Evolutionary conservation across 2,329 filamentous ascomycete genomes (phyloP).

Genomic region (Scedosporium boydii): DNA sequence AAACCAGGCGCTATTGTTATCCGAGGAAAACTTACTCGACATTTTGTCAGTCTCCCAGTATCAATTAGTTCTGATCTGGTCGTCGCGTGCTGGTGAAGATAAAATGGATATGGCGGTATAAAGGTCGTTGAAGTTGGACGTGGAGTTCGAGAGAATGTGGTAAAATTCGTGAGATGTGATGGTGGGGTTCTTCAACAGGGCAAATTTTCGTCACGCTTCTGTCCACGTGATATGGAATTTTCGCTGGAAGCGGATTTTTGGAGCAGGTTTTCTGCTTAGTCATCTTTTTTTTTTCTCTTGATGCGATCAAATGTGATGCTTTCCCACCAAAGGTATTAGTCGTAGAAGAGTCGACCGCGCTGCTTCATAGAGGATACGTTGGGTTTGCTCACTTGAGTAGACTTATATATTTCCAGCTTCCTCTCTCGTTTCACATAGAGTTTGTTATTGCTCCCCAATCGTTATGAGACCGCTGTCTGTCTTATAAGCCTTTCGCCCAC

Average conservation of each 20-base stretch:
- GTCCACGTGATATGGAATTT: background rate
- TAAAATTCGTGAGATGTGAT: background rate
- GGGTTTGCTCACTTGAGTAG: background rate
- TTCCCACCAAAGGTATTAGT: background rate
- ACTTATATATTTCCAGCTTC: background rate
- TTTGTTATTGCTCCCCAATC: background rate
- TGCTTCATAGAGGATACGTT: background rate
- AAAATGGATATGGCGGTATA: background rate
- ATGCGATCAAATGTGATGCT: background rate
- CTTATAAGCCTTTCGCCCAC: background rate
- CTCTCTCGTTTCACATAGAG: background rate
- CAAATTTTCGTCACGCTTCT: constrained; percentile 9
- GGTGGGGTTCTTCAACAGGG: constrained; percentile 8
- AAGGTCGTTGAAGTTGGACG: background rate
- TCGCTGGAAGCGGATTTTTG: background rate
- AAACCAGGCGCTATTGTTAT: background rate
- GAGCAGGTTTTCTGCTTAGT: background rate
- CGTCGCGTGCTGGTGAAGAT: constrained; percentile 7
- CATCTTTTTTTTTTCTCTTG: background rate
- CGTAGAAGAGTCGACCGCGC: background rate
- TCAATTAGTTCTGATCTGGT: constrained; percentile 8
- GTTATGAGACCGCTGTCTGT: background rate
- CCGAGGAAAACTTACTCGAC: constrained; percentile 40
- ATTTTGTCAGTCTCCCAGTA: constrained; percentile 85
- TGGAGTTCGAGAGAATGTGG: background rate